Base-by-base conservation (phyloP, 2,329 filamentous ascomycete genomes). In the Cadophora sp. region DNA sequence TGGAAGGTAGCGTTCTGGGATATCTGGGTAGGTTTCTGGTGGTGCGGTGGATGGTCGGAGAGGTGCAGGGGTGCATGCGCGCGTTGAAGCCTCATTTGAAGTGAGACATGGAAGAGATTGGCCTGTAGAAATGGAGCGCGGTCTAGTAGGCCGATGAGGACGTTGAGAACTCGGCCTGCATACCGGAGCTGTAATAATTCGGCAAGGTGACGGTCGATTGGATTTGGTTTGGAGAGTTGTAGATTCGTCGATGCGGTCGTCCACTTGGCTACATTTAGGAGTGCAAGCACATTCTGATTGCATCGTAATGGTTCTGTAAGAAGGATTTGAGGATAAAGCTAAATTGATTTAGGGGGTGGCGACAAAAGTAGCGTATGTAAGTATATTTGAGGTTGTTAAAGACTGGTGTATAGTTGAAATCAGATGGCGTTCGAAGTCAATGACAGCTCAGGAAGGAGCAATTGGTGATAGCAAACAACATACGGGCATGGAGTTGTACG, bases 31-130 rank as follows among this genome's bases (percentile, higher is more conserved):
- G 50, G 48, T 55, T 16, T 64, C 62, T 27, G 50, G 62, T 37
- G 62, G 62, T 27, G 48, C 50, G 12, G 62, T 43, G 2, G 62
- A 43, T 22, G 50, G 62, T 56, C 50, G 50, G 16, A 64, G 50
- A 12, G 62, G 48, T 43, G 62, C 29, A 4, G 62, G 62, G 7
- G 27, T 22, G 62, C 62, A 56, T 27, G 62, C 48, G 4, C 48
- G 43, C 31, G 43, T n/a, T 14, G 48, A 26, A 29, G 62, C 5
- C 4, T 64, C 50, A n/a, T 46, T 46, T 26, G 31, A 50, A 46
- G 50, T 56, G 22, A 55, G 50, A 24, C 62, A 64, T 29, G 62
- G 50, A n/a, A 64, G 62, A n/a, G 62, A 56, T 2, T 31, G 29
- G 12, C 27, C 16, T 5, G 50, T 50, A 5, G 43, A 26, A 1